Evolutionary conservation across 2,329 filamentous ascomycete species (phyloP).

Genomic region (Xylaria sp.): DNA sequence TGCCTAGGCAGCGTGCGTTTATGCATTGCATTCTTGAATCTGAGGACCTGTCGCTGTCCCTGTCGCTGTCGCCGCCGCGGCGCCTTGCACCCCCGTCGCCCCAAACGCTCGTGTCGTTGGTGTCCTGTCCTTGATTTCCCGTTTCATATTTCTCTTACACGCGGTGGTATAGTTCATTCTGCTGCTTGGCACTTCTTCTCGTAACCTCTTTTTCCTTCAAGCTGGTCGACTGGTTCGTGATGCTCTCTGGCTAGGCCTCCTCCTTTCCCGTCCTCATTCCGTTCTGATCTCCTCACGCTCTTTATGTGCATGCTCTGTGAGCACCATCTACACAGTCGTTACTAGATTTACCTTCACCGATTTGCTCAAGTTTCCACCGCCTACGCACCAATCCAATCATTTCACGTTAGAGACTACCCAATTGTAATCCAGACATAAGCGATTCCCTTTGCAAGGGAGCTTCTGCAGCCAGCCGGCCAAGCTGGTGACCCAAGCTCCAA

Average conservation of each 20-base stretch:
- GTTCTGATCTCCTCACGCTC: no score
- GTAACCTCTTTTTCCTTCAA: background rate
- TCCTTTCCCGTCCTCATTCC: conserved; percentile 8
- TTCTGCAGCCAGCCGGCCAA: conserved; percentile 29
- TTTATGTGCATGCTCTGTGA: conserved; percentile 30
- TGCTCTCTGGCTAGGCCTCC: conserved; percentile 9
- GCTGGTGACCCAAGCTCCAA: conserved; percentile 7
- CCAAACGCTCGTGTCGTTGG: conserved; percentile 20
- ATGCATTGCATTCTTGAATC: no score
- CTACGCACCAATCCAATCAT: background rate
- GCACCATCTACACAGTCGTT: conserved; percentile 18
- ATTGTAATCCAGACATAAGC: background rate
- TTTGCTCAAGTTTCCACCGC: background rate
- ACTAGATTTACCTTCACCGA: background rate
- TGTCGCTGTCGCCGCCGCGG: no score
- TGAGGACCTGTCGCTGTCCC: no score
- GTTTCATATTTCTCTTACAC: conserved; percentile 27
- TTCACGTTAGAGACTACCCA: background rate
- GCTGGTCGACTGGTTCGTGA: conserved; percentile 13
- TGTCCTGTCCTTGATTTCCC: conserved; percentile 15
- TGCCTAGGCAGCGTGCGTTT: no score
- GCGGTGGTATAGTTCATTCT: conserved; percentile 8
- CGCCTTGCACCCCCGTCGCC: no score
- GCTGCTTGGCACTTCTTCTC: conserved; percentile 8
- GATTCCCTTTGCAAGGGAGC: conserved; percentile 1